Base-by-base conservation (phyloP, 78 protist genomes). In the Acrasis kona region DNA sequence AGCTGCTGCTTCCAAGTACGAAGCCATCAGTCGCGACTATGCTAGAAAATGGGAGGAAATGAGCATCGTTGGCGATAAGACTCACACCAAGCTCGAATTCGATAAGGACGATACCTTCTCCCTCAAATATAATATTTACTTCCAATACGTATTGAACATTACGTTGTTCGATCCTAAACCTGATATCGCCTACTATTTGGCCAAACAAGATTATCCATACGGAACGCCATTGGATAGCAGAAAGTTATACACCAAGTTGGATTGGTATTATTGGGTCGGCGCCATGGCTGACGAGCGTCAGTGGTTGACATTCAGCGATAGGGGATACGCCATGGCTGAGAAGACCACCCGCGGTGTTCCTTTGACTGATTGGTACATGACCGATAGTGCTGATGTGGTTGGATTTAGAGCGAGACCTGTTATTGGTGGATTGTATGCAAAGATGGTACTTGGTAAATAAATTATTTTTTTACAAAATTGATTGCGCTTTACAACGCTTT, bases 181-280 rank as follows among this genome's bases (percentile, higher is more conserved):
- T 5, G 68, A 39, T 10, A 8, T 3, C 38, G 67, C 1, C 34
- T 42, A 66, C 72, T 80, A 57, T 70, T 7, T 6, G 32, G 38
- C 75, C 68, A 32, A 70, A 32, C 31, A 19, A n/a, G 41, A 70
- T 40, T n/a, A n/a, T n/a, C n/a, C 12, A 5, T 80, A 72, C 57
- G 84, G 84, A 31, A 2, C 73, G 3, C 84, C 84, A 7, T 41
- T 80, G 30, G 84, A 80, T 32, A 2, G 2, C 68, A 39, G 84
- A 1, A 64, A 70, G 41, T 41, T 19, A 12, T 80, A 40, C 58
- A 42, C 76, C 39, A 80, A 80, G 70, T 1, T 57, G 5, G 84
- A 80, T 73, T 80, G 84, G 84, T 4, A 5, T 29, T 28, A 3
- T 65, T 71, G 71, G 72, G n/a, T n/a, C n/a, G n/a, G n/a, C n/a